Percentiles rank a stretch among this genome's conserved stretches.
Conservation (phyloP, 352 stramenopile species). For the Pythium coloratum region DNA sequence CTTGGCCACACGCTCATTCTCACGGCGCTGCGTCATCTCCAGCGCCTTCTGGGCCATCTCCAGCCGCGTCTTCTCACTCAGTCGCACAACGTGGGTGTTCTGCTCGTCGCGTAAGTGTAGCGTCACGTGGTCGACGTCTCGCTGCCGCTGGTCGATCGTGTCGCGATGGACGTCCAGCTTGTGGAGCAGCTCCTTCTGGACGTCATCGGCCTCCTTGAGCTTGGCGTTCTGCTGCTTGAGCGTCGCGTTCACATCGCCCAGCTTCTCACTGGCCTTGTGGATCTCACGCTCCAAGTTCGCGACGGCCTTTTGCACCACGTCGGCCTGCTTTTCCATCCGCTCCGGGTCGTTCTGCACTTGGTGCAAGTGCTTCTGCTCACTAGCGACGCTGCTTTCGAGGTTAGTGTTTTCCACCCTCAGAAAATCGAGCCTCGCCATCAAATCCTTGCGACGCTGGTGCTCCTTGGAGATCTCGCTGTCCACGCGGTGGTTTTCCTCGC, state of each 20-base stretch:
- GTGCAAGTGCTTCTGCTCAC: constrained; percentile 58
- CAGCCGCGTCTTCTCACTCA: constrained; percentile 70
- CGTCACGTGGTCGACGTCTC: constrained; percentile 89
- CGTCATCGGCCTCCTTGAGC: constrained; percentile 71
- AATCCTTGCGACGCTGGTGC: constrained; percentile 59
- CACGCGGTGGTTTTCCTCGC: constrained; percentile 66
- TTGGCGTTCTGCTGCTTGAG: constrained; percentile 50
- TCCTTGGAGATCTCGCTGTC: constrained; percentile 77
- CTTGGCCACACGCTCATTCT: constrained; percentile 64
- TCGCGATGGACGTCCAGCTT: constrained; percentile 90
- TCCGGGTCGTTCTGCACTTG: constrained; percentile 78
- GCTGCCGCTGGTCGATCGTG: constrained; percentile 89
- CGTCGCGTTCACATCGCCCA: constrained; percentile 38
- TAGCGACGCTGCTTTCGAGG: constrained; percentile 44
- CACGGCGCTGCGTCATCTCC: constrained; percentile 49
- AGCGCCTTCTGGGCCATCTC: constrained; percentile 63
- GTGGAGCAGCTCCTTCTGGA: constrained; percentile 76
- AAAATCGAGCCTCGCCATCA: constrained; percentile 57
- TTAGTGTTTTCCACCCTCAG: constrained; percentile 61
- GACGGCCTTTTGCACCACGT: constrained; percentile 83
- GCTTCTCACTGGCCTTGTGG: constrained; percentile 40
- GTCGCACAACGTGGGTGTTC: constrained; percentile 71
- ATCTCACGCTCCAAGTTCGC: constrained; percentile 68
- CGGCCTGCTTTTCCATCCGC: constrained; percentile 82
- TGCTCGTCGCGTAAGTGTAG: constrained; percentile 86